Conservation (phyloP, 352 stramenopile species). For the Pythium biforme region DNA sequence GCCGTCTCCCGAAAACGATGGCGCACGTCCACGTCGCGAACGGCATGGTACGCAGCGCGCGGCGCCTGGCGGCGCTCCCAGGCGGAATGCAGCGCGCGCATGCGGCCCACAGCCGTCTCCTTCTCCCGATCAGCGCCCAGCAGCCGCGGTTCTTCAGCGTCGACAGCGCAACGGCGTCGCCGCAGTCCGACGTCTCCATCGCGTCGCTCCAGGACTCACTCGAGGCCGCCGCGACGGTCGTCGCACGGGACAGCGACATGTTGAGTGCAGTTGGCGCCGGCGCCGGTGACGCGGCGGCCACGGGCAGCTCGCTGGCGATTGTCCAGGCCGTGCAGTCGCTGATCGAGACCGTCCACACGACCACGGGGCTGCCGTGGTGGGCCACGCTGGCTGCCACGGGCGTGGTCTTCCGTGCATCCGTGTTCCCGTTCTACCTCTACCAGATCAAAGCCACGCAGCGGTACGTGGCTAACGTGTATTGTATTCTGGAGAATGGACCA, state of each 20-base stretch:
- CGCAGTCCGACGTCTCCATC: not conserved
- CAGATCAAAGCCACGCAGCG: constrained; percentile 69
- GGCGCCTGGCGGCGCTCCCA: constrained; percentile 1
- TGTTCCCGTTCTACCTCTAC: constrained; percentile 76
- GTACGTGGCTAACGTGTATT: constrained; percentile 18
- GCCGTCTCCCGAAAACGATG: too few relatives aligned
- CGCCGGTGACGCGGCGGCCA: not conserved
- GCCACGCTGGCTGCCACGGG: constrained; percentile 63
- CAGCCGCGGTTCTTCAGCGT: constrained; percentile 20
- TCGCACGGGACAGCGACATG: constrained; percentile 18
- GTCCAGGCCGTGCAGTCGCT: constrained; percentile 60
- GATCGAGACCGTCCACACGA: constrained; percentile 61
- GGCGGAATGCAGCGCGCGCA: not conserved
- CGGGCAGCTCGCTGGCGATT: constrained; percentile 28
- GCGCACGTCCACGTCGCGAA: constrained; percentile 15
- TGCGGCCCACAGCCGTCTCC: not conserved
- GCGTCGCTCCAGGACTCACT: constrained; percentile 9
- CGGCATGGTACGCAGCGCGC: constrained; percentile 5
- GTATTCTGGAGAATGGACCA: too few relatives aligned
- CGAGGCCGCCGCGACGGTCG: constrained; percentile 8
- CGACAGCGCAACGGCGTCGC: not conserved
- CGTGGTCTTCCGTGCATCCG: constrained; percentile 54
- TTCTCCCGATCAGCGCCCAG: not conserved
- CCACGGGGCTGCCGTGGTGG: constrained; percentile 76
- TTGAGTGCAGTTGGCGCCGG: constrained; percentile 9